Evolutionary conservation across 371 early-diverging fungal genomes (phyloP), one percentile per base, ranked within the genome.

Genomic region (Circinella minor): DNA sequence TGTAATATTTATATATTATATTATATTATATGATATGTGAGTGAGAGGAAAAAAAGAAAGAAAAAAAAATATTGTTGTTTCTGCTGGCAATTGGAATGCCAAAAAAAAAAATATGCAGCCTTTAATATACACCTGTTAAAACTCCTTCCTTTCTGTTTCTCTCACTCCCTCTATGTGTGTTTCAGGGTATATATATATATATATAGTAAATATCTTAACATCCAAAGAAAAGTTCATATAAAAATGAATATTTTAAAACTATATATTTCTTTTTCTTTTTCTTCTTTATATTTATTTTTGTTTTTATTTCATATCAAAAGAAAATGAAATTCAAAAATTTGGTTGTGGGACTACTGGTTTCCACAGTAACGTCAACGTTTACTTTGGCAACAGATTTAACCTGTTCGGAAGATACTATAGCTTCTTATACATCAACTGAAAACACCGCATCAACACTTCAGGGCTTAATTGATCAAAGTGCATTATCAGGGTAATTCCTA

Each of bases 381-480:
- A n/a, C 51, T 2, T 15, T 57, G 14, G 55, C 57, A 18, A 48
- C 67, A 48, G 18, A 63, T 48, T 8, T 63, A 20, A 17, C 49
- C 36, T 63, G 51, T 47, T 38, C 43, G 20, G 15, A 27, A 14
- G 66, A 43, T 13, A 36, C 36, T 13, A 15, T 7, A 13, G 46
- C 55, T 18, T 63, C 0, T 20, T 69, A 69, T 36, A 69, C 49
- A 6, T 14, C 39, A 27, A 69, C 63, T 10, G 57, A 57, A 34
- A 57, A 57, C 36, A 57, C 57, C 14, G 63, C 62, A 39, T 13
- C 55, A 5, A 55, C 62, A 10, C 48, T 74, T 17, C 82, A 81
- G 62, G 69, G 69, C 3, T 60, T 81, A 36, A 77, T 81, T 63
- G 74, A 81, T 63, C 61, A 77, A 49, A 79, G 79, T 8, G 71